Evolutionary conservation across 345 rosid genomes (phyloP).

Genomic region (Crucihimalaya himalaica): DNA sequence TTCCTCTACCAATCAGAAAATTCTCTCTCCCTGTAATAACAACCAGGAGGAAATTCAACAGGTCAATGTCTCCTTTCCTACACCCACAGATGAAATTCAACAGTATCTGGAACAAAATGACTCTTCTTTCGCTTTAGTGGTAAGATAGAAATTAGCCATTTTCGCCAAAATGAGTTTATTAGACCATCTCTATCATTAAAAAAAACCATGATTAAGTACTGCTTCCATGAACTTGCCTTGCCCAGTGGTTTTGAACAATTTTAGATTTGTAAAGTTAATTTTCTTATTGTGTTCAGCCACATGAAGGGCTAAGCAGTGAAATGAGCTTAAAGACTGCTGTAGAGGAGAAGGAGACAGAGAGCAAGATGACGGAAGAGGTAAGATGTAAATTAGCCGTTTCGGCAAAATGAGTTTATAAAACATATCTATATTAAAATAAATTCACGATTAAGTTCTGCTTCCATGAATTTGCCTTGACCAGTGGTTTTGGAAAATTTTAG

Average conservation of each 20-base stretch:
- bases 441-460: not conserved
- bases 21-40: conserved; percentile 18
- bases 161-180: not conserved
- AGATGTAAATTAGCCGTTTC: not conserved
- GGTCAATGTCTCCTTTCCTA: conserved; percentile 3
- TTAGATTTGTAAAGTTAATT: not conserved
- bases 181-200: not conserved
- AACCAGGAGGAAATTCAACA: conserved; percentile 38
- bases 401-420: not conserved
- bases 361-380: conserved; percentile 40
- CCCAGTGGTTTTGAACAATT: conserved; percentile 7
- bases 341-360: conserved; percentile 35
- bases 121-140: conserved; percentile 20
- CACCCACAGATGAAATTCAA: conserved; percentile 11
- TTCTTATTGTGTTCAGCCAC: conserved; percentile 21
- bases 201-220: not conserved
- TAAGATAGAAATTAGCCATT: conserved; percentile 1
- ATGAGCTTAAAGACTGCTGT: conserved; percentile 1
- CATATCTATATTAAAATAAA: not conserved
- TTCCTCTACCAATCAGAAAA: conserved; percentile 19
- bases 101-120: conserved; percentile 18
- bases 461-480: conserved; percentile 13
- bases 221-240: not conserved
- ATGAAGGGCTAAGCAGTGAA: conserved; percentile 19
- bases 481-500: not conserved